These are phyloP conservation scores for Trichoderma erinaceum DNA, from an alignment of 495 filamentous ascomycete genomes.

Conservation along the genomic window DNA sequence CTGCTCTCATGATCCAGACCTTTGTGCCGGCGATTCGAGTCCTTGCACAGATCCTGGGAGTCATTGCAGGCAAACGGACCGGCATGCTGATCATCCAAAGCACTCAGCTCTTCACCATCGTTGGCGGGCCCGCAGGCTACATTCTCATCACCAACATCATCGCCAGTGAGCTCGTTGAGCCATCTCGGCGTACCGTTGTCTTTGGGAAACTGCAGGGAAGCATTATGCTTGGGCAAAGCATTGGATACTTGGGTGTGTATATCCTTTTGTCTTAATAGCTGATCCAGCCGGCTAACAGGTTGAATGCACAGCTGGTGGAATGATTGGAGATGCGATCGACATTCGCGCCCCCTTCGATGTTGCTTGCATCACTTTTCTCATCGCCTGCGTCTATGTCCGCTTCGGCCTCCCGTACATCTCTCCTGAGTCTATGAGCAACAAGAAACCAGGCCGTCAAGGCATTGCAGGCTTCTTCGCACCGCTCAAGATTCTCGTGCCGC, in stretches of 20 bases:
- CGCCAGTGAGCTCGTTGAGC: constrained; percentile 44
- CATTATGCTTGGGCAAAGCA: constrained; percentile 48
- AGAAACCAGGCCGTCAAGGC: constrained; percentile 28
- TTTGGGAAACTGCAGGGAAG: constrained; percentile 51
- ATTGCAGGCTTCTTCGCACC: constrained; percentile 47
- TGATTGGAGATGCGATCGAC: constrained; percentile 45
- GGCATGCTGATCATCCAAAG: constrained; percentile 53
- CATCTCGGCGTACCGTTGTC: constrained; percentile 43
- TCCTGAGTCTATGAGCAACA: constrained; percentile 27
- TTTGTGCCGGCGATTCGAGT: constrained; percentile 48
- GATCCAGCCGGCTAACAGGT: constrained; percentile 12
- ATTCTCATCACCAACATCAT: constrained; percentile 48
- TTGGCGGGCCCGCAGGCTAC: constrained; percentile 53
- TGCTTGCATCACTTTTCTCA: constrained; percentile 42
- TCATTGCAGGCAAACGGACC: constrained; percentile 39
- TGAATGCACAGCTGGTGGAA: constrained; percentile 37
- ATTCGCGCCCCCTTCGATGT: constrained; percentile 48
- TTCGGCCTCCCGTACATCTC: constrained; percentile 38
- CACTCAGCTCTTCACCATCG: constrained; percentile 50
- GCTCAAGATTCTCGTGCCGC: constrained; percentile 44
- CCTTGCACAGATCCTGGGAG: constrained; percentile 47
- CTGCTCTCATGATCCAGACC: constrained; percentile 45
- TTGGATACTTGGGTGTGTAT: constrained; percentile 43
- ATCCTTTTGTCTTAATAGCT: neutral
- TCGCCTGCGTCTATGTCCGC: constrained; percentile 32